Conservation (phyloP, 2,329 filamentous ascomycete species). For the Westerdykella aurantiaca region DNA sequence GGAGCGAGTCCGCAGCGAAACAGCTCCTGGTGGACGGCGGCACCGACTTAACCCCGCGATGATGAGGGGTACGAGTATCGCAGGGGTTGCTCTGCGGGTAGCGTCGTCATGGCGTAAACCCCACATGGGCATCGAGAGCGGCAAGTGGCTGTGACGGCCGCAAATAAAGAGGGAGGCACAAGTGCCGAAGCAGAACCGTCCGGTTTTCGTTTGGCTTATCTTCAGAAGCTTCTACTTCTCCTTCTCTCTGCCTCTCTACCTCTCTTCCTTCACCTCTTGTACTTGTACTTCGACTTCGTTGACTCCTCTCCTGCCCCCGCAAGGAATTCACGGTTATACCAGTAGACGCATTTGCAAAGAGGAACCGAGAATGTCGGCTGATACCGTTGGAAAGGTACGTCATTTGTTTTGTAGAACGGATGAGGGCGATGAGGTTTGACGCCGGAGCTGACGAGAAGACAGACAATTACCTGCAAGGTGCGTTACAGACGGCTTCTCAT, state of each 20-base stretch:
- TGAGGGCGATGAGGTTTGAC: slow-evolving; percentile 2
- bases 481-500: slow-evolving; percentile 55
- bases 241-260: slow-evolving; percentile 7
- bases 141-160: neutral
- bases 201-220: too few relatives aligned
- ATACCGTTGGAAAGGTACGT: slow-evolving; percentile 53
- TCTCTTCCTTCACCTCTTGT: slow-evolving; percentile 3
- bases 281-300: slow-evolving; percentile 2
- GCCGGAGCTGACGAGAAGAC: slow-evolving; percentile 10
- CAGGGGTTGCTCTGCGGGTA: slow-evolving; percentile 4
- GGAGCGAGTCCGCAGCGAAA: neutral
- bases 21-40: too few relatives aligned
- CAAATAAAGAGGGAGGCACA: too few relatives aligned
- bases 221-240: neutral
- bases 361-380: slow-evolving; percentile 43
- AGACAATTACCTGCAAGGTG: slow-evolving; percentile 94
- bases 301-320: neutral
- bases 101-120: slow-evolving; percentile 7
- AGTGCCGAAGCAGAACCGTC: too few relatives aligned
- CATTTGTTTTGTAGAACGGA: slow-evolving; percentile 5
- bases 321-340: neutral
- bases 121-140: slow-evolving; percentile 3
- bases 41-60: slow-evolving; percentile 4
- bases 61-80: neutral
- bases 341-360: slow-evolving; percentile 4